phyloP scores from a whole-genome alignment of 164 flowering plant genomes.

The Nymphaea colorata region DNA sequence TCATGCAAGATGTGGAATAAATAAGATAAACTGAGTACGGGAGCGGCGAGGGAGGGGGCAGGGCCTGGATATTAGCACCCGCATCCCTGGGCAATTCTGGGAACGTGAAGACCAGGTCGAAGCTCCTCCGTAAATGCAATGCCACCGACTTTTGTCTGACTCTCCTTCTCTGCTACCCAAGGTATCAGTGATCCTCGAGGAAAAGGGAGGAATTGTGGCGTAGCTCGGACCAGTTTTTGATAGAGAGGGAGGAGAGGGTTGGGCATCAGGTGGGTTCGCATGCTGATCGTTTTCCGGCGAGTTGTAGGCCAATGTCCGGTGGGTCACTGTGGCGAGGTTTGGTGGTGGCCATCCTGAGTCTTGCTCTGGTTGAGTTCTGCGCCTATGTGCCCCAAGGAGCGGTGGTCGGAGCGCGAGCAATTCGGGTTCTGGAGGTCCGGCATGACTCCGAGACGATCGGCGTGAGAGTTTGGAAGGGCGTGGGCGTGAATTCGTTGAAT shows the following conservation, averaged over 20 bases:
- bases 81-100: neutral
- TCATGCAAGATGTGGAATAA: too few relatives aligned
- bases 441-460: neutral
- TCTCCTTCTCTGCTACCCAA: too few relatives aligned
- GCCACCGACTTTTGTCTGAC: neutral
- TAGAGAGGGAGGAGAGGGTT: neutral
- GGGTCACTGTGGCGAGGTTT: neutral
- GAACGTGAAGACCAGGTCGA: too few relatives aligned
- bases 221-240: too few relatives aligned
- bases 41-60: neutral
- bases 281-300: neutral
- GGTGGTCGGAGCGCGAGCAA: constrained; percentile 2
- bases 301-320: neutral
- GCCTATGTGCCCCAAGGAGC: neutral
- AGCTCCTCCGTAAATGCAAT: neutral
- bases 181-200: too few relatives aligned
- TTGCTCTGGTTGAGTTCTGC: neutral
- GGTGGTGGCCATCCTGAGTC: neutral
- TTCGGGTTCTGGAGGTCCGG: constrained; percentile 1
- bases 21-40: neutral
- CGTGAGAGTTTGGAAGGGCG: constrained; percentile 1
- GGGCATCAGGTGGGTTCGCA: neutral
- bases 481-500: constrained; percentile 2
- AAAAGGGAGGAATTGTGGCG: too few relatives aligned
- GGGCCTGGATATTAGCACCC: neutral